Evolutionary conservation across 2,329 filamentous ascomycete species (phyloP).

Genomic region (Pleurostoma richardsiae): DNA sequence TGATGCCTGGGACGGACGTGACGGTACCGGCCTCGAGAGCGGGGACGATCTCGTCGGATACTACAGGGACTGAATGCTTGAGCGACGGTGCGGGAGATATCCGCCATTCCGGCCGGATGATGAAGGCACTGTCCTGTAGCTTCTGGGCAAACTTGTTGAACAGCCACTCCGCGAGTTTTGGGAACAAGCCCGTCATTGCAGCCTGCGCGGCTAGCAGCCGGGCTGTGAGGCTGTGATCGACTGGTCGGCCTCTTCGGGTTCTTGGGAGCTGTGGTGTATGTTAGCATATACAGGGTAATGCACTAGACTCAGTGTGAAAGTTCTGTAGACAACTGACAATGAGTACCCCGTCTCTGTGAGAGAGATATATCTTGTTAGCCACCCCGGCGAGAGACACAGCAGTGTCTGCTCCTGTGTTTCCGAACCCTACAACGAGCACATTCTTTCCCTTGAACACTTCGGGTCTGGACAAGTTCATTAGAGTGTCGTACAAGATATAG

Average conservation of each 20-base stretch:
- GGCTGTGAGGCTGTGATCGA: not conserved
- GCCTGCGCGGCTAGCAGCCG: constrained; percentile 1
- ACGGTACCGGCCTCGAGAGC: constrained; percentile 17
- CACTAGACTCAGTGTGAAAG: not conserved
- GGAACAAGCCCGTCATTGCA: constrained; percentile 11
- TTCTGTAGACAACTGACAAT: constrained; percentile 8
- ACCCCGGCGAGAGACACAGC: constrained; percentile 6
- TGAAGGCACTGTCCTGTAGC: constrained; percentile 13
- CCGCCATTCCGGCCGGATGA: constrained; percentile 20
- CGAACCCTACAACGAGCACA: constrained; percentile 11
- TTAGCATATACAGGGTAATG: constrained; percentile 3
- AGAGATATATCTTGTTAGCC: constrained; percentile 7
- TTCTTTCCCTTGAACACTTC: constrained; percentile 7
- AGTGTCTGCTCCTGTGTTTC: constrained; percentile 10
- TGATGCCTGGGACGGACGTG: constrained; percentile 7
- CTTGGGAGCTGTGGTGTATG: constrained; percentile 19
- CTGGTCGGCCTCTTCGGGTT: constrained; percentile 6
- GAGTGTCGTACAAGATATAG: no score
- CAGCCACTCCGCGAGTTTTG: constrained; percentile 4
- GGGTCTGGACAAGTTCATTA: constrained; percentile 1
- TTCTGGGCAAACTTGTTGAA: not conserved
- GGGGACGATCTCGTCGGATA: constrained; percentile 21
- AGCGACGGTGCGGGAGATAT: constrained; percentile 11
- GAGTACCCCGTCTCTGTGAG: constrained; percentile 9
- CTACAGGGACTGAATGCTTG: constrained; percentile 12